Evolutionary conservation across 768 basidiomycete genomes (phyloP), one percentile per base, ranked within the genome.

Genomic region (Mycena olivaceomarginata): DNA sequence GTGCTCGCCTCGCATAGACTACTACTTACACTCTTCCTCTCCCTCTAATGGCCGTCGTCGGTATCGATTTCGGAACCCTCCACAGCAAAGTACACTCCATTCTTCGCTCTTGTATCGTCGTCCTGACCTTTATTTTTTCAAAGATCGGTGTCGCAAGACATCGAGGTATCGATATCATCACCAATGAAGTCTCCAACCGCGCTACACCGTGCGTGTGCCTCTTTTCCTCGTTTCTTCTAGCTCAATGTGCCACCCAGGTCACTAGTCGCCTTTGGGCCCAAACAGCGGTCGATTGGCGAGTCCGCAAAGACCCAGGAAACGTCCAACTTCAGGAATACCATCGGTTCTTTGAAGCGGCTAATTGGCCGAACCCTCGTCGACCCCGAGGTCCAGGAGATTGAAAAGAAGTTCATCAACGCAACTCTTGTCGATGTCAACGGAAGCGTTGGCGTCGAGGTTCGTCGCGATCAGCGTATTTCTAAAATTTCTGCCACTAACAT

Each of bases 131-230:
- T 72, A 79, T 77, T 77, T 67, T 46, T 22, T 20, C n/a, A 57
- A 63, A 96, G 96, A 97, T 99, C 85, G 97, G 97, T 89, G 97
- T 98, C 79, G 97, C 97, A 22, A 92, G 97, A 87, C 94, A 96
- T 87, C 92, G 96, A 83, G 98, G 98, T 81, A 98, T 99, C 89
- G 98, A 99, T 91, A 97, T 99, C 86, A 98, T 99, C 89, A 90
- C 93, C 76, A 99, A 99, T 86, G 98, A 99, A 85, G 97, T 98
- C 76, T 99, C 98, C 18, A 99, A 99, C 90, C 95, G 98, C 71
- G 92, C 94, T 18, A 99, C 98, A 37, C 98, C 98, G 97, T 99
- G 77, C 83, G 97, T 92, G 31, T 63, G 41, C 40, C 4, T 13
- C 53, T 39, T 39, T 45, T 59, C 57, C 10, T 15, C 2, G 39